Conservation (phyloP, 2,329 filamentous ascomycete species). For the Penicillium sp. region DNA sequence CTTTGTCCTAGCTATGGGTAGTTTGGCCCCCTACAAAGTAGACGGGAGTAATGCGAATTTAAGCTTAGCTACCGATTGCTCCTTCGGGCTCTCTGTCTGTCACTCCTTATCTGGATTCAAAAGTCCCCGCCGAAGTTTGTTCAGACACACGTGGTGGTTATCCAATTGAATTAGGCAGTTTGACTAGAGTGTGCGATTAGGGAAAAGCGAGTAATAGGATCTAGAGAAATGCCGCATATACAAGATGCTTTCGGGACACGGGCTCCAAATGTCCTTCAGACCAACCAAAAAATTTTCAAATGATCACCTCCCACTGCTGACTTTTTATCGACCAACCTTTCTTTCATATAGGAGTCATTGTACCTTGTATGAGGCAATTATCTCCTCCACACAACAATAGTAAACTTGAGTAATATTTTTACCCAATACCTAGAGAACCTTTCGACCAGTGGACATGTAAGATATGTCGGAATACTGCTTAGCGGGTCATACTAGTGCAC, state of each 20-base stretch:
- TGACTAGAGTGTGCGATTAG: neutral
- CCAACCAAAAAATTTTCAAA: neutral
- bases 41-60: neutral
- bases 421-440: no score
- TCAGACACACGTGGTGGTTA: neutral
- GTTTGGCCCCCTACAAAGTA: neutral
- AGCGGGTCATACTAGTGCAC: no score
- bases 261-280: no score
- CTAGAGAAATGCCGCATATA: slow-evolving; percentile 2
- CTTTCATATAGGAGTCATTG: neutral
- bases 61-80: neutral
- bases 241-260: neutral
- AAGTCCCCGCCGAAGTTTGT: neutral
- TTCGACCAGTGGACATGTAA: no score
- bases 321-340: neutral
- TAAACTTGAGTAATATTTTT: no score
- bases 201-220: slow-evolving; percentile 1
- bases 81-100: neutral
- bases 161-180: neutral
- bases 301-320: neutral
- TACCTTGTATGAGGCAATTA: slow-evolving; percentile 13
- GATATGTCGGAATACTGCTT: no score
- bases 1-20: neutral
- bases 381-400: slow-evolving; percentile 5
- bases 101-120: neutral